Percentiles rank a stretch among this genome's conserved stretches.
Conservation (phyloP, 2,329 filamentous ascomycete genomes). For the Paracoccidioides lutzii region DNA sequence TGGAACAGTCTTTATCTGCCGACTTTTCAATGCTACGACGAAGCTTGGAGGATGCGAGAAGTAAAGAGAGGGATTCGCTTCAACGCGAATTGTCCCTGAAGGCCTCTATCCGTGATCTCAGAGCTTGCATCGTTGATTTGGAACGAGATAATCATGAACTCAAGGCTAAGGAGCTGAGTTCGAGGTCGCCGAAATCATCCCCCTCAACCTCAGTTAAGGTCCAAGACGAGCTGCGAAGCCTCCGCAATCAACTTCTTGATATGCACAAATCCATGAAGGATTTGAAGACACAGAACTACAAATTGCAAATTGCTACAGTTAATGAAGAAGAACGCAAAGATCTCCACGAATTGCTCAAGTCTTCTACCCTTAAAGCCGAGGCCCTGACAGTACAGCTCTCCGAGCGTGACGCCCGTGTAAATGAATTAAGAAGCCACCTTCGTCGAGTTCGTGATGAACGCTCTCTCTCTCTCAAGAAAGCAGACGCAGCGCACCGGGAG, state of each 20-base stretch:
- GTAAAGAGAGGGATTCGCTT: conserved; percentile 51
- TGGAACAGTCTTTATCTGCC: conserved; percentile 20
- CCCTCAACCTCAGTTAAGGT: conserved; percentile 33
- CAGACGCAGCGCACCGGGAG: conserved; percentile 28
- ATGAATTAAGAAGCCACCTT: conserved; percentile 45
- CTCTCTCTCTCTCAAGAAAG: conserved; percentile 27
- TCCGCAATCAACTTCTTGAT: conserved; percentile 49
- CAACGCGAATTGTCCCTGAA: conserved; percentile 55
- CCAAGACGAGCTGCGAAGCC: conserved; percentile 42
- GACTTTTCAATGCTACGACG: conserved; percentile 50
- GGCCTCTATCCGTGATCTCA: conserved; percentile 49
- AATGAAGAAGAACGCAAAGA: conserved; percentile 32
- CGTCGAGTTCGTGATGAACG: conserved; percentile 45
- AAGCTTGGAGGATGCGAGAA: conserved; percentile 50
- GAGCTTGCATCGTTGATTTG: conserved; percentile 52
- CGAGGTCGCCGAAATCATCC: conserved; percentile 41
- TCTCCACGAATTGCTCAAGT: conserved; percentile 35
- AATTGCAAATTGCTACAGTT: conserved; percentile 39
- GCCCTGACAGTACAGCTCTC: conserved; percentile 60
- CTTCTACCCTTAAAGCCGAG: conserved; percentile 41
- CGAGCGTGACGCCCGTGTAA: conserved; percentile 55
- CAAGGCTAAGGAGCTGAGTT: conserved; percentile 38
- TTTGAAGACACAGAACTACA: conserved; percentile 37
- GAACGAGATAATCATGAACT: conserved; percentile 56
- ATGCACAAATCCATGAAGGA: conserved; percentile 49